Evolutionary conservation across 140 eudicot species (phyloP), one percentile per base, ranked within the genome.

Genomic region (Ambrosia hybrid): DNA sequence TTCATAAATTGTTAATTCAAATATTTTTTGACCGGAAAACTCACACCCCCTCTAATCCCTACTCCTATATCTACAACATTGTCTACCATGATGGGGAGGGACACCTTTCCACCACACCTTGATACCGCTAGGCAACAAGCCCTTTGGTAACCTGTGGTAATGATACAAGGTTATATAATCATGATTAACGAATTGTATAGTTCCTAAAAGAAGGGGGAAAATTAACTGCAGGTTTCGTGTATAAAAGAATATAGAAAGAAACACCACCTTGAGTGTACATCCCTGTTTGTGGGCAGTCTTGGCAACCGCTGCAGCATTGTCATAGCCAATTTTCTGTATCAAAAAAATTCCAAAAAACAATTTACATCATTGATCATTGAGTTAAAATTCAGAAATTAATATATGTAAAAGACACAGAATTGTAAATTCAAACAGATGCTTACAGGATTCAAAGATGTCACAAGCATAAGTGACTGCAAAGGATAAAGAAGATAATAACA

Each of bases 251-350:
- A 62, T 13, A 43, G 52, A 52, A 49, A 66, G 64, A 45, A 74
- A 33, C 59, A 73, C 56, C 76, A 93, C 97, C 99, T 94, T 94
- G 71, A 94, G 79, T 21, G 97, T 94, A 49, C 81, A 67, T 79
- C 99, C 99, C 78, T 94, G 86, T 84, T 94, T 94, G 83, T 94
- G 99, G 59, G 97, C 99, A 36, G 83, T 90, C 87, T 94, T 94
- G 49, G 99, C 99, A 80, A 88, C 97, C 39, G 95, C 89, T 48
- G 99, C 99, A 61, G 99, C 99, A 58, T 88, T 94, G 81, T 94
- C 97, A 67, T 94, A 94, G 12, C 99, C 99, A 60, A 94, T 91
- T 94, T 91, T 94, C 99, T 94, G 75, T 51, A 48, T 65, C 43
- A 53, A 76, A n/a, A 38, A 1, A 14, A 21, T 6, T 7, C 4